Evolutionary conservation across 2,329 filamentous ascomycete species (phyloP).

Genomic region (Fusarium secorum): DNA sequence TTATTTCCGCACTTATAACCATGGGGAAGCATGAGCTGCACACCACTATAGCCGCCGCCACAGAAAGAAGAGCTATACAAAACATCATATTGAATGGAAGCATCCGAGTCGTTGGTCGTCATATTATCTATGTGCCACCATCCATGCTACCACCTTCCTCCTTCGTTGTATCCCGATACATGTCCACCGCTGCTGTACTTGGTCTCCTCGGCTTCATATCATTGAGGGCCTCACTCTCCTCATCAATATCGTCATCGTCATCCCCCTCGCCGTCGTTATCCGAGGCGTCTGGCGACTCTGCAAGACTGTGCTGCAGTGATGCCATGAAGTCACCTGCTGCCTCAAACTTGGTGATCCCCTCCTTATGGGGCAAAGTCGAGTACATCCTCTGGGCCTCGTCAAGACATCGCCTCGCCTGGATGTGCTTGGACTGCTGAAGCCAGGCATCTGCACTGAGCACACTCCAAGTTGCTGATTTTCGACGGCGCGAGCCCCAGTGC

Average conservation of each 20-base stretch:
- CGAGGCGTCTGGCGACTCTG: conserved; percentile 54
- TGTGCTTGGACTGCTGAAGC: conserved; percentile 77
- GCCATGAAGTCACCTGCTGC: conserved; percentile 61
- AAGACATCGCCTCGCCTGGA: conserved; percentile 80
- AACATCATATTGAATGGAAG: neutral
- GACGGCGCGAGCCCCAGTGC: conserved; percentile 73
- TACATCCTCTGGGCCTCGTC: conserved; percentile 71
- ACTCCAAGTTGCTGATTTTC: conserved; percentile 92
- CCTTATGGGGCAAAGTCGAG: conserved; percentile 56
- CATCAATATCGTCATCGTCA: conserved; percentile 55
- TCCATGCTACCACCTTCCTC: conserved; percentile 27
- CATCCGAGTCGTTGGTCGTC: conserved; percentile 10
- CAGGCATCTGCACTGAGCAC: conserved; percentile 84
- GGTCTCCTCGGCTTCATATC: conserved; percentile 61
- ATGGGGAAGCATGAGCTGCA: neutral
- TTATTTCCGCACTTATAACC: neutral
- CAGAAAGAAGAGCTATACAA: neutral
- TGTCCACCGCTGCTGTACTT: conserved; percentile 59
- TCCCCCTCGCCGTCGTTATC: conserved; percentile 52
- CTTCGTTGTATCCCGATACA: conserved; percentile 54
- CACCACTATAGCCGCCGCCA: neutral
- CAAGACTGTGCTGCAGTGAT: conserved; percentile 59
- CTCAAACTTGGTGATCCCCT: conserved; percentile 61
- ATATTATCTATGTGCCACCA: conserved; percentile 49
- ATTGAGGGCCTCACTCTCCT: conserved; percentile 63